phyloP scores from a whole-genome alignment of 495 filamentous ascomycete species.

The Sordaria brevicollis region DNA sequence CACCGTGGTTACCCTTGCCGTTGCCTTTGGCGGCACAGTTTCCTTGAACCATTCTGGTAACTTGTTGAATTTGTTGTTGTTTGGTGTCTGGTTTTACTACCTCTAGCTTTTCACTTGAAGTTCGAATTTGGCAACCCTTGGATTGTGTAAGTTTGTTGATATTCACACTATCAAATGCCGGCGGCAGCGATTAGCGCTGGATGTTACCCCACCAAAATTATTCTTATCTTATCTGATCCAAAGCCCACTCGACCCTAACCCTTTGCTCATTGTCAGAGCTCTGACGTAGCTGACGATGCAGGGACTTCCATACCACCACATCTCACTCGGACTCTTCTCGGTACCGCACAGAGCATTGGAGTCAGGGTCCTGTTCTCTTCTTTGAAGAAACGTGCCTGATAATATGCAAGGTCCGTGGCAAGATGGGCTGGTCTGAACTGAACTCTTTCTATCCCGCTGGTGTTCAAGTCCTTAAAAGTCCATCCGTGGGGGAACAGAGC shows the following conservation, averaged over 20 bases:
- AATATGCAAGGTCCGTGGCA: neutral
- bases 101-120: neutral
- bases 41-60: neutral
- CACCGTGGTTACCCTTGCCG: neutral
- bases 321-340: neutral
- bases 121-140: neutral
- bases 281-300: neutral
- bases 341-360: neutral
- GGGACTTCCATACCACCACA: neutral
- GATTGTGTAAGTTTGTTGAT: neutral
- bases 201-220: neutral
- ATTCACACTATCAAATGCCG: neutral
- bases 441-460: neutral
- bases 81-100: no score
- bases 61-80: neutral
- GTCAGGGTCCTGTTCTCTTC: neutral
- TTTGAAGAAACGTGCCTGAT: neutral
- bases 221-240: neutral
- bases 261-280: neutral
- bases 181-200: neutral
- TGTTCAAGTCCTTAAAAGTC: no score
- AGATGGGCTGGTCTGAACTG: neutral
- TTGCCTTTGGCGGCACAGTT: neutral
- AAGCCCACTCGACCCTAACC: neutral
- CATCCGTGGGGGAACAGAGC: neutral